These are phyloP conservation scores for Torulaspora franciscae DNA, from an alignment of 805 yeast species.

Conservation along the genomic window DNA sequence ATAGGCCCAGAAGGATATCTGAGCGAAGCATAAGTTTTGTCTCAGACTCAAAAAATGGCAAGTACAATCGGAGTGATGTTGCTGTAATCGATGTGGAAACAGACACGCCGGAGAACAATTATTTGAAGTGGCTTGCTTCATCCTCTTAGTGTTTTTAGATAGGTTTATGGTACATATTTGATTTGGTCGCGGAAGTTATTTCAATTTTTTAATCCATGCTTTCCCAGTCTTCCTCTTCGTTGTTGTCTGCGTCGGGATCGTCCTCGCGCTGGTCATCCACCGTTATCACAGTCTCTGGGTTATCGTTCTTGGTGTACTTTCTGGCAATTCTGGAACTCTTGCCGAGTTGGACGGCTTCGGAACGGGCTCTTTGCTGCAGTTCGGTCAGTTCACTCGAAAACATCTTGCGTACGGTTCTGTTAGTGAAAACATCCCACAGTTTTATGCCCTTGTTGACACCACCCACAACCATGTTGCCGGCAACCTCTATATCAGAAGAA, in stretches of 20 bases:
- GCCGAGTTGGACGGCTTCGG: slow-evolving; percentile 51
- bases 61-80: slow-evolving; percentile 18
- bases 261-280: slow-evolving; percentile 63
- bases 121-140: slow-evolving; percentile 17
- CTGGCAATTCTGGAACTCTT: slow-evolving; percentile 70
- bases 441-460: slow-evolving; percentile 82
- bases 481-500: slow-evolving; percentile 81
- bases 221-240: slow-evolving; percentile 37
- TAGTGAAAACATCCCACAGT: slow-evolving; percentile 88
- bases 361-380: slow-evolving; percentile 54
- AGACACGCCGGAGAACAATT: slow-evolving; percentile 24
- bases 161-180: slow-evolving; percentile 4
- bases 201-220: slow-evolving; percentile 13
- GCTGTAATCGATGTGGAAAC: slow-evolving; percentile 23
- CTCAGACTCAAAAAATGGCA: slow-evolving; percentile 29
- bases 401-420: slow-evolving; percentile 66
- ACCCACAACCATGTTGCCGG: slow-evolving; percentile 80
- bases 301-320: slow-evolving; percentile 51
- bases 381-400: slow-evolving; percentile 55
- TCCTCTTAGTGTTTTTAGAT: slow-evolving; percentile 1
- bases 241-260: slow-evolving; percentile 54
- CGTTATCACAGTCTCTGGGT: slow-evolving; percentile 52
- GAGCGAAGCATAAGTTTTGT: slow-evolving; percentile 26
- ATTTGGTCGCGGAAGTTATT: neutral
- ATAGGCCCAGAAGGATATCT: slow-evolving; percentile 28